Evolutionary conservation across 23 red algal species (phyloP).

Genomic region (Agarophyton chilense): DNA sequence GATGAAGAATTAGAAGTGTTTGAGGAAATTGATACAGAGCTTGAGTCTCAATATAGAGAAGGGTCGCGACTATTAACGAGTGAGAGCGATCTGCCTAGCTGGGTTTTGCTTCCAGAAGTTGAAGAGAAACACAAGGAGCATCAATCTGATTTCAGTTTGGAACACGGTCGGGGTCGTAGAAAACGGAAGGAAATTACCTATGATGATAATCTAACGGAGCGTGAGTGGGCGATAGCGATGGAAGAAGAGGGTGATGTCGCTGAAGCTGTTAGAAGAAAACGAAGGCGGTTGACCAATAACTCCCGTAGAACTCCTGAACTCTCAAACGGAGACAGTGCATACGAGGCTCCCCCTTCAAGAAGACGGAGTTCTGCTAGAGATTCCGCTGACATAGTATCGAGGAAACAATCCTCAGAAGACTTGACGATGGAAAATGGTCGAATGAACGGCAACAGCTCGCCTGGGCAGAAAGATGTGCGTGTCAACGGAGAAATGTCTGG

Average conservation of each 20-base stretch:
- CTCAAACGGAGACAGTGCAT: slow-evolving; percentile 20
- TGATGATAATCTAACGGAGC: slow-evolving; percentile 89
- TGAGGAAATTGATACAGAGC: slow-evolving; percentile 79
- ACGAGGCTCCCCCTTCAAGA: background rate
- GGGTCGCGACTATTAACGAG: slow-evolving; percentile 54
- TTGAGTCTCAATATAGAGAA: slow-evolving; percentile 5
- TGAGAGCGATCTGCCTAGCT: slow-evolving; percentile 85
- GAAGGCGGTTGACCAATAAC: slow-evolving; percentile 15
- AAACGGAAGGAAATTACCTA: slow-evolving; percentile 88
- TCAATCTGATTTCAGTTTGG: slow-evolving; percentile 37
- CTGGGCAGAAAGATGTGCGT: background rate
- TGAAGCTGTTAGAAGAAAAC: slow-evolving; percentile 46
- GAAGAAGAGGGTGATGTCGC: slow-evolving; percentile 65
- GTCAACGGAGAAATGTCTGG: slow-evolving; percentile 25
- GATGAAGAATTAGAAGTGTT: slow-evolving; percentile 94
- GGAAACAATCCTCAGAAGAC: slow-evolving; percentile 9
- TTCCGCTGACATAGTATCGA: background rate
- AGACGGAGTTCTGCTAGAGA: background rate
- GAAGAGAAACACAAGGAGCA: slow-evolving; percentile 44
- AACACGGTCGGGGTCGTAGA: slow-evolving; percentile 74
- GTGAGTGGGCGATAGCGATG: slow-evolving; percentile 77
- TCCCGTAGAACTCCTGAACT: slow-evolving; percentile 2
- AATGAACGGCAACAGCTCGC: slow-evolving; percentile 2
- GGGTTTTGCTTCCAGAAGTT: slow-evolving; percentile 72
- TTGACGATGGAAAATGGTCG: slow-evolving; percentile 13